Evolutionary conservation across 345 rosid species (phyloP), one percentile per base, ranked within the genome.

Genomic region (sweet orange (Citrus sinensis)): DNA sequence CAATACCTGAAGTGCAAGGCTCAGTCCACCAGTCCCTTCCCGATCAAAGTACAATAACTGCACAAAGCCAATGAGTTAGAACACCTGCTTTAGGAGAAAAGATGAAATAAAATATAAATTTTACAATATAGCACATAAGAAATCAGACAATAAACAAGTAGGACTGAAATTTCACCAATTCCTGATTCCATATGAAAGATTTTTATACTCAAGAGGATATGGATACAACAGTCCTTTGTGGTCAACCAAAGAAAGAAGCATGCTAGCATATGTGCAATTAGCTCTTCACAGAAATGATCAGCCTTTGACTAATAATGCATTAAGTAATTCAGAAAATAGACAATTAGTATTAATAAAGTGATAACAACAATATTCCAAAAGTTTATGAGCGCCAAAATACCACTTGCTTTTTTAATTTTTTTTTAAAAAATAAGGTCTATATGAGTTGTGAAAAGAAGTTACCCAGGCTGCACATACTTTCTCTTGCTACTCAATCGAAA

Each of bases 41-140:
- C 71, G 91, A 78, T 97, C 98, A 84, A 97, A 97, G 81, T 92
- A 91, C 82, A 97, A 86, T 75, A 97, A 86, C 99, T 97, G 97
- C 87, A 88, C 37, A 86, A 80, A 86, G 78, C 71, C 69, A 88
- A 82, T 71, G 78, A 67, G 40, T 81, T 63, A 83, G 34, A 9
- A 72, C 32, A 58, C 22, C 30, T 71, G 74, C 24, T 17, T 70
- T 30, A 51, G 75, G 4, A 11, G n/a, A 30, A 37, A 37, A 34
- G 3, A 39, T 1, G n/a, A 13, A 39, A 39, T 11, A 25, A 22
- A 70, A 30, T 1, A 29, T 62, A 42, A 17, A 39, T 34, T 11
- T 49, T 46, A 29, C 32, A 22, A 35, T 71, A 17, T 37, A 54
- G 64, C 22, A 54, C 14, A 54, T 76, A 64, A 25, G 30, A 51